A percentile compares a stretch with the other conserved stretches of the same genome.
Evolutionary conservation across 306 rosid genomes (phyloP).

Genomic region (Cicer cuneatum): DNA sequence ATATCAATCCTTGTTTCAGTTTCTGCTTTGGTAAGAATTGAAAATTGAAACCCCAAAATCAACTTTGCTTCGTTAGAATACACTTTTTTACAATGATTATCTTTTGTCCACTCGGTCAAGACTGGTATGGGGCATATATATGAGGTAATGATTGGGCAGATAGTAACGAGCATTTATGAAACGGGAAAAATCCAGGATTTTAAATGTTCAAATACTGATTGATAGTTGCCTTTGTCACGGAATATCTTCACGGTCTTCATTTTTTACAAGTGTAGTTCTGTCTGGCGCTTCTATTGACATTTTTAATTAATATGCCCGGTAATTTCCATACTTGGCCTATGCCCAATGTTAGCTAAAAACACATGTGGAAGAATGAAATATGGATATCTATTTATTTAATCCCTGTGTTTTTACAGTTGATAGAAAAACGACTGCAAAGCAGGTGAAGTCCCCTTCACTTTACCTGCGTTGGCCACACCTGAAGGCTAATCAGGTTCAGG

Average conservation of each 20-base stretch:
- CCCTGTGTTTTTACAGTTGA: conserved; percentile 60
- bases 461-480: conserved; percentile 89
- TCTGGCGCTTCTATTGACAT: conserved; percentile 41
- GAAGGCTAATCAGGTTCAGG: conserved; percentile 88
- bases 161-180: conserved; percentile 28
- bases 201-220: conserved; percentile 31
- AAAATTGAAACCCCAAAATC: conserved; percentile 24
- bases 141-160: conserved; percentile 19
- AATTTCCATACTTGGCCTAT: conserved; percentile 25
- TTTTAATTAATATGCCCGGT: conserved; percentile 27
- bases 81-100: conserved; percentile 23
- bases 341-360: conserved; percentile 13
- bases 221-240: conserved; percentile 23
- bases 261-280: conserved; percentile 31
- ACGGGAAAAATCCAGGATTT: conserved; percentile 18
- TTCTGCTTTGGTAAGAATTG: conserved; percentile 36
- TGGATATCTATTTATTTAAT: conserved; percentile 36
- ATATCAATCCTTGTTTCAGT: conserved; percentile 22
- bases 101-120: conserved; percentile 10
- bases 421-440: conserved; percentile 50
- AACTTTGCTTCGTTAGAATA: conserved; percentile 26
- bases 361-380: conserved; percentile 29
- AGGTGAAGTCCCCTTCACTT: conserved; percentile 60
- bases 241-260: conserved; percentile 14
- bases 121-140: conserved; percentile 24